Conservation (phyloP, 805 yeast species). For the Ogataea pignaliae region DNA sequence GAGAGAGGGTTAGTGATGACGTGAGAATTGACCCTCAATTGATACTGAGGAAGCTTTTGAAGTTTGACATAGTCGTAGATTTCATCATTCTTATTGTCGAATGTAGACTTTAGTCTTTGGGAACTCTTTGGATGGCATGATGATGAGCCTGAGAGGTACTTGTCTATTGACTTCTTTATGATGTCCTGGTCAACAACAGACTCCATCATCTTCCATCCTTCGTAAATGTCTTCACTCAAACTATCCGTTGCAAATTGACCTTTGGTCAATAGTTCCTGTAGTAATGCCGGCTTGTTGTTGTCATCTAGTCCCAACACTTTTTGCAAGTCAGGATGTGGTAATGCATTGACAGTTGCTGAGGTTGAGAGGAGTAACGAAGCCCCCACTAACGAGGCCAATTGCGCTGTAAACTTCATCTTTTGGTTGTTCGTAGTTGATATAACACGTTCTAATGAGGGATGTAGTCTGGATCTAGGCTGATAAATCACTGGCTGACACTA, state of each 20-base stretch:
- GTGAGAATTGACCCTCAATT: slow-evolving; percentile 19
- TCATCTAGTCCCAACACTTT: neutral
- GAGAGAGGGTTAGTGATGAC: slow-evolving; percentile 43
- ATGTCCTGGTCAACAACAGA: slow-evolving; percentile 1
- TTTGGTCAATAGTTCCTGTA: slow-evolving; percentile 2
- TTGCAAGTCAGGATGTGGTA: neutral
- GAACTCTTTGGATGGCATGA: slow-evolving; percentile 1
- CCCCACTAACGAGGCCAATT: neutral
- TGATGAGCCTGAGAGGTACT: slow-evolving; percentile 7
- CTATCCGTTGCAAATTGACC: slow-evolving; percentile 4
- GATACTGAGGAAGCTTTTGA: slow-evolving; percentile 17
- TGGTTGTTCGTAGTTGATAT: neutral
- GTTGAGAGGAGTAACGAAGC: neutral
- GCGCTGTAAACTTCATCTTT: slow-evolving; percentile 1
- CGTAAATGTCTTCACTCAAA: slow-evolving; percentile 5
- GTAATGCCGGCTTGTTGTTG: neutral
- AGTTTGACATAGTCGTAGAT: slow-evolving; percentile 8
- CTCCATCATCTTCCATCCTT: slow-evolving; percentile 15
- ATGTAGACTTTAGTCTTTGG: neutral
- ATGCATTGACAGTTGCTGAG: neutral
- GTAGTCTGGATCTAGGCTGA: too few relatives aligned
- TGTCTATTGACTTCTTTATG: slow-evolving; percentile 7
- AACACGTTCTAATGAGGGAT: too few relatives aligned
- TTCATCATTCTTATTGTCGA: neutral
- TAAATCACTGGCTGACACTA: too few relatives aligned